Percentiles rank a stretch among this genome's conserved stretches.
These are phyloP conservation scores for Myriosclerotinia scirpicola DNA, from an alignment of 2,329 filamentous ascomycete species.

Conservation along the genomic window DNA sequence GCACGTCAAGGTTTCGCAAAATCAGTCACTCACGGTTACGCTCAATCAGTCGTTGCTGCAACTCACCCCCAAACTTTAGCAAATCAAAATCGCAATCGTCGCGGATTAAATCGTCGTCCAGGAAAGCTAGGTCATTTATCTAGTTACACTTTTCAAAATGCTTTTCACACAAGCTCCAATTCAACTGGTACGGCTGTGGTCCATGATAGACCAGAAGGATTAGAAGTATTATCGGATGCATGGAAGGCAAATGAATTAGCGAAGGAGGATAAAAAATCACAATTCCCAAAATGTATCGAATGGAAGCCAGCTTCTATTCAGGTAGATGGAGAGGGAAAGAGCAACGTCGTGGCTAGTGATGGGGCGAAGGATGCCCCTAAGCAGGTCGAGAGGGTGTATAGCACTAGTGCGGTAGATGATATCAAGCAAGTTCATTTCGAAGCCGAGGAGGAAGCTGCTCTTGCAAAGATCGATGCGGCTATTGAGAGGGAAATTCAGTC, in stretches of 20 bases:
- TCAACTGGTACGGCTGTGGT: conserved; percentile 46
- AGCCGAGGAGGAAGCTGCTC: conserved; percentile 55
- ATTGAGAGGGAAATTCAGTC: conserved; percentile 71
- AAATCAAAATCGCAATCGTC: conserved; percentile 66
- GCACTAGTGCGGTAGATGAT: conserved; percentile 38
- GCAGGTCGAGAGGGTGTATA: conserved; percentile 36
- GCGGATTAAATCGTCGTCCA: conserved; percentile 54
- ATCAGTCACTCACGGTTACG: conserved; percentile 96
- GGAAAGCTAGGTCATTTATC: conserved; percentile 50
- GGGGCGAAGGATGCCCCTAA: conserved; percentile 24
- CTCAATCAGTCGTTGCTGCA: conserved; percentile 94
- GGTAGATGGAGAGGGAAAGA: conserved; percentile 33
- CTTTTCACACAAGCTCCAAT: conserved; percentile 59
- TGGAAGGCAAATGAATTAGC: conserved; percentile 76
- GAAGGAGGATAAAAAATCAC: conserved; percentile 87
- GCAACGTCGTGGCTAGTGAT: conserved; percentile 25
- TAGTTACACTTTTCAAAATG: conserved; percentile 69
- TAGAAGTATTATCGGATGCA: conserved; percentile 91
- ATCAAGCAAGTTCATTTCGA: conserved; percentile 40
- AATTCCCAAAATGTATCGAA: conserved; percentile 84
- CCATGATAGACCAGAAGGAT: conserved; percentile 60
- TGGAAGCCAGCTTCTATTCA: conserved; percentile 65
- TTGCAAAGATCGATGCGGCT: conserved; percentile 83
- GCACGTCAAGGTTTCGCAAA: conserved; percentile 97
- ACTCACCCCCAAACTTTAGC: conserved; percentile 80